Evolutionary conservation across 1,284 basidiomycete genomes (phyloP), one percentile per base, ranked within the genome.

Genomic region (Apiotrichum gracile): DNA sequence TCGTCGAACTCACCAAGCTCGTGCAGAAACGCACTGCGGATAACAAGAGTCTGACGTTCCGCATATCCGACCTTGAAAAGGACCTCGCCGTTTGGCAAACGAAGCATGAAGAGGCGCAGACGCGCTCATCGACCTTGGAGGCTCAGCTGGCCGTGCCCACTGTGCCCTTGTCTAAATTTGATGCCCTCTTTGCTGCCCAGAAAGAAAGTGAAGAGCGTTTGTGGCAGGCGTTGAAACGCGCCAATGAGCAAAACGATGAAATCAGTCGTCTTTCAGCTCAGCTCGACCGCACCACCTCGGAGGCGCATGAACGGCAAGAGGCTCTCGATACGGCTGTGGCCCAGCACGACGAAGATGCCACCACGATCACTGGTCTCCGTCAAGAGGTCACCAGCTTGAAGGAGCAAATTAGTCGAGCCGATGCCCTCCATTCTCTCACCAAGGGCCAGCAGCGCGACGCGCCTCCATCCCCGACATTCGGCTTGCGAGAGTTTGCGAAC

Each of bases 1-100:
- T 98, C 45, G 91, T 99, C 55, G 94, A 98, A 73, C 86, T 99
- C 63, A 98, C 96, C 0, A 96, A 98, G 73, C 85, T 79, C n/a
- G 81, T 98, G 17, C 96, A 98, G 75, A 87, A 83, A 69, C 85
- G 94, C 38, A 93, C 86, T 10, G 83, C 84, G 60, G 94, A 98
- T 78, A 94, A 91, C 79, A 94, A 91, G 76, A 85, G 85, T 57
- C 78, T 98, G 37, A 85, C 87, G 61, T 77, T 76, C 27, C 85
- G 85, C 66, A 79, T 98, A 37, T 74, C 78, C 21, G 83, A 87
- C 45, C 80, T 97, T 39, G 91, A 97, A 76, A 82, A 85, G 57
- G 89, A 94, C 70, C 78, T 98, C 42, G 82, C 85, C 57, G 82
- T 84, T 51, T 96, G 91, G 87, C 83, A 86, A 61, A 80, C 82